Base-by-base conservation (phyloP, 257 asterid species). In the Solanum pimpinellifolium region DNA sequence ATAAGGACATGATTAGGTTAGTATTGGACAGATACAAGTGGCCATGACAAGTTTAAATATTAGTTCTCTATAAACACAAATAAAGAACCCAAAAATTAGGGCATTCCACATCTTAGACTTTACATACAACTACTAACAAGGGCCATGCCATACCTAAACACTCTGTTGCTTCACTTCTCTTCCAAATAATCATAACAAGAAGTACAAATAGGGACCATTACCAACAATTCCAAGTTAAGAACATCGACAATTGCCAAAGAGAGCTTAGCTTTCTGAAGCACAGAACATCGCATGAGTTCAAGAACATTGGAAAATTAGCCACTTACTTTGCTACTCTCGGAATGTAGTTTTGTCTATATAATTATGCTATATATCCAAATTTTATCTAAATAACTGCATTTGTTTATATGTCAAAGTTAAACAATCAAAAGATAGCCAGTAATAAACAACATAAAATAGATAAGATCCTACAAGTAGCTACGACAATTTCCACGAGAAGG, bases 311-410 rank as follows among this genome's bases (percentile, higher is more conserved):
- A 78, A 78, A 44, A 44, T 4, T 46, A 78, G 15, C 25, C 65
- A 44, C 91, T 88, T 86, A 91, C 41, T 92, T 90, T 70, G 90
- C 21, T 77, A 77, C 39, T n/a, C 15, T 1, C 37, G 0, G n/a
- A 42, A 44, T 39, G 62, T 46, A 46, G 5, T 47, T 42, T 42
- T 4, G 23, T n/a, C 60, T 12, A 44, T 76, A 42, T n/a, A 41
- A 9, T 12, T 23, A 6, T 7, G 8, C 13, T 76, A 76, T n/a
- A 41, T 10, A 14, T 76, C 60, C 31, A n/a, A 33, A 33, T 33
- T 78, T 27, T 27, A 9, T 47, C 84, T 9, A 47, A 27, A 20
- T 89, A 87, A 92, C 91, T 46, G 27, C 18, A 80, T 27, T 27
- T 0, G 29, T 47, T 80, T 27, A 29, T 27, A 47, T 27, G 27